Evolutionary conservation across 2,329 filamentous ascomycete species (phyloP), one percentile per base, ranked within the genome.

Genomic region (Aspergillus fumigatiaffinis): DNA sequence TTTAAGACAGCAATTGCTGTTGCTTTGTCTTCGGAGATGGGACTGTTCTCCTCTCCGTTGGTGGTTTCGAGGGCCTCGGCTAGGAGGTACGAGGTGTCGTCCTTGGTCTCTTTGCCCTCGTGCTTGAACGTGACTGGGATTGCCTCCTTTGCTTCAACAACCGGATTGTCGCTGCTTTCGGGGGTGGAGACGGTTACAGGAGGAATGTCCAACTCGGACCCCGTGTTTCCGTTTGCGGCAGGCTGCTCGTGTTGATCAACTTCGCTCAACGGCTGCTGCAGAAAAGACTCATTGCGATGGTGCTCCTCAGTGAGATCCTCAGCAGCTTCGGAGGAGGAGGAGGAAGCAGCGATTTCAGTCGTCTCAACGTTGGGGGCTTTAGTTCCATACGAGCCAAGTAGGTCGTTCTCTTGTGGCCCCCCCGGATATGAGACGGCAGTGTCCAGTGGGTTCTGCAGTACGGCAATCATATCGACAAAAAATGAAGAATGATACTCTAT

Each of bases 1-100:
- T 62, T 66, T 21, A 68, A 47, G 23, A 68, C 61, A 0, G 63
- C 55, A 25, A 64, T 51, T 1, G 64, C 53, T 55, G 62, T 62
- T 51, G 50, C 50, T 26, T 50, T 50, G 35, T 61, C 38, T 28
- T 29, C 47, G 5, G 55, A 57, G 17, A 38, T 2, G 10, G 32
- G 12, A 29, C 53, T 48, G 14, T 7, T 10, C 32, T 52, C 50
- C 9, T 21, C 14, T 10, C 5, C n/a, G 17, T 21, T 3, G 32
- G n/a, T 3, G 21, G 21, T 5, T 20, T 25, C 4, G 44, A 5
- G 8, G 32, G 14, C 32, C 5, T 38, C 32, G 3, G 10, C n/a
- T 44, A 8, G 42, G 42, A 46, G 42, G 21, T 46, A 23, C n/a
- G n/a, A 23, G 41, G n/a, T 12, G 41, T 44, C 41, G 1, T 10